Conservation (phyloP, 176 grass and related monocot species). For the Rhynchospora tenuis region DNA sequence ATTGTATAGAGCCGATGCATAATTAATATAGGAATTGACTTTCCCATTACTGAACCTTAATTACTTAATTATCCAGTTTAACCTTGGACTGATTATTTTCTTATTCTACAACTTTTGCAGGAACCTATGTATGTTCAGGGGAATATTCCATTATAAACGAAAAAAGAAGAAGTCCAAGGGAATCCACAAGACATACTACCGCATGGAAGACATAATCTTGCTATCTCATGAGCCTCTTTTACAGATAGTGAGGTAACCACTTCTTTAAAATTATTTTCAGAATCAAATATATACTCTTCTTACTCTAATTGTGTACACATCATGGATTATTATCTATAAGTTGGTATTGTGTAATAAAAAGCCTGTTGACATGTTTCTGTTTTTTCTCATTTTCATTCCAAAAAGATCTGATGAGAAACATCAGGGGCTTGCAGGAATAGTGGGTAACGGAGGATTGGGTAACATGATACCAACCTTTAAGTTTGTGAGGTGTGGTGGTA, state of each 20-base stretch:
- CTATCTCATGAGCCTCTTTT: conserved; percentile 74
- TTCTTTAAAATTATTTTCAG: not conserved
- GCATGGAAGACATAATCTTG: conserved; percentile 85
- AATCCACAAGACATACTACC: conserved; percentile 95
- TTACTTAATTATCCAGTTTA: too few relatives aligned
- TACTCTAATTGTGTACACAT: not conserved
- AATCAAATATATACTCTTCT: not conserved
- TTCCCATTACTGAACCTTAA: too few relatives aligned
- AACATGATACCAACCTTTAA: conserved; percentile 70
- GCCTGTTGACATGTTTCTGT: not conserved
- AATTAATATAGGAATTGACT: not conserved
- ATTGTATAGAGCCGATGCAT: not conserved
- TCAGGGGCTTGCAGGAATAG: conserved; percentile 65
- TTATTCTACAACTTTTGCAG: conserved; percentile 22
- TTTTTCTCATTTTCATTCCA: conserved; percentile 38
- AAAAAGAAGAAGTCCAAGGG: conserved; percentile 93
- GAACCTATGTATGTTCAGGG: conserved; percentile 98
- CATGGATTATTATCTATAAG: too few relatives aligned
- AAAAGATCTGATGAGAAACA: conserved; percentile 69
- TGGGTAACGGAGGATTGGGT: conserved; percentile 65
- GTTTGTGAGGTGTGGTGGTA: conserved; percentile 21
- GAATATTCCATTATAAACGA: conserved; percentile 58
- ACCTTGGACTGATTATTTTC: too few relatives aligned
- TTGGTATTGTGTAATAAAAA: not conserved
- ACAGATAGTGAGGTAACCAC: conserved; percentile 64